Conservation (phyloP, 208 protist species). For the Trypanosoma brucei region DNA sequence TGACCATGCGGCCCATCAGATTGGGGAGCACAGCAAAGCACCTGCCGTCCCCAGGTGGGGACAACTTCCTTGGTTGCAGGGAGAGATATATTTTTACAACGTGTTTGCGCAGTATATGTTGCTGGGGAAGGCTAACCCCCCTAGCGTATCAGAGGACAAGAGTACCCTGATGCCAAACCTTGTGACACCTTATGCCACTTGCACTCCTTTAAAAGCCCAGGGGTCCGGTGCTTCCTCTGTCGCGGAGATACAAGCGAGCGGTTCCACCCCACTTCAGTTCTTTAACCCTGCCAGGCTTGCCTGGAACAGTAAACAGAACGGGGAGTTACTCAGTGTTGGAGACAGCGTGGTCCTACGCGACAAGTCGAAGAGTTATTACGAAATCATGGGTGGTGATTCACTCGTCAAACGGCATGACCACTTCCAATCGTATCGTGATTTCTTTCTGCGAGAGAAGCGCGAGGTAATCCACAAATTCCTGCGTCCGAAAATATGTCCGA, state of each 20-base stretch:
- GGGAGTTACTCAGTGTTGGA: not conserved
- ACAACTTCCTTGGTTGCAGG: slow-evolving; percentile 85
- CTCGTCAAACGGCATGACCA: slow-evolving; percentile 6
- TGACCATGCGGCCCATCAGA: slow-evolving; percentile 12
- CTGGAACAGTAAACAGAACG: not conserved
- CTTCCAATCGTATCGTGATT: slow-evolving; percentile 73
- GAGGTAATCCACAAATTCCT: slow-evolving; percentile 67
- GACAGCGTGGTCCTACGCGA: slow-evolving; percentile 8
- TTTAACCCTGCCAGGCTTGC: slow-evolving; percentile 19
- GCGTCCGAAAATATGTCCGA: slow-evolving; percentile 50
- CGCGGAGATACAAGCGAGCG: slow-evolving; percentile 1
- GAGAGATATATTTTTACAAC: slow-evolving; percentile 89
- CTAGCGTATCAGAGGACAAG: not conserved
- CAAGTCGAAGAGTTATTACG: not conserved
- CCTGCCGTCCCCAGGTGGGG: slow-evolving; percentile 63
- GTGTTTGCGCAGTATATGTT: slow-evolving; percentile 76
- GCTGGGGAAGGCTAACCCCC: slow-evolving; percentile 27
- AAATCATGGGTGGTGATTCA: slow-evolving; percentile 2
- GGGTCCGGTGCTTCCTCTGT: slow-evolving; percentile 3
- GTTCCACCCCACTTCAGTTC: not conserved
- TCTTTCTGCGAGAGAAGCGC: slow-evolving; percentile 66
- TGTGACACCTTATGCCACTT: slow-evolving; percentile 49
- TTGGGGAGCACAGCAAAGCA: slow-evolving; percentile 1
- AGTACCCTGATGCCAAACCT: slow-evolving; percentile 30
- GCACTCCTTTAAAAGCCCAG: slow-evolving; percentile 8